Conservation (phyloP, 768 basidiomycete genomes). For the Cantharellus anzutake region DNA sequence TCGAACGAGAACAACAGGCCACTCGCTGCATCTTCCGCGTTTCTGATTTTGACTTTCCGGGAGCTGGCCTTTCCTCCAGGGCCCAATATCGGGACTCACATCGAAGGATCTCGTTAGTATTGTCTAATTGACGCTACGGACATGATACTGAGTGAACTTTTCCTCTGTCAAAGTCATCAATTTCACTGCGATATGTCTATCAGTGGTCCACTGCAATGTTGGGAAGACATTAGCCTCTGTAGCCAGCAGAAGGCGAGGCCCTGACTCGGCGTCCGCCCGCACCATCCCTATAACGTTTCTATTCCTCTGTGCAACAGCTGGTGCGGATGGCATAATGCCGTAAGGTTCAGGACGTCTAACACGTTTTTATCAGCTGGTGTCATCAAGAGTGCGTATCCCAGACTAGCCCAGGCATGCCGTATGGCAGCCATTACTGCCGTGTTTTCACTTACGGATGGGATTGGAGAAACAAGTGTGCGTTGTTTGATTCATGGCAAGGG, state of each 20-base stretch:
- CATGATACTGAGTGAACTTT: background rate
- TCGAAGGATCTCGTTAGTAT: conserved; percentile 16
- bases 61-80: conserved; percentile 31
- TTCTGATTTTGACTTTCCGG: conserved; percentile 19
- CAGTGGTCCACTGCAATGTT: conserved; percentile 22
- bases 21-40: conserved; percentile 3
- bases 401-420: conserved; percentile 25
- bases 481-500: background rate
- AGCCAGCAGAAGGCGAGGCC: conserved; percentile 4
- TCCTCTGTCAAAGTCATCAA: conserved; percentile 20
- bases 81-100: conserved; percentile 28
- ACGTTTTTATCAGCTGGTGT: conserved; percentile 17
- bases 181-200: conserved; percentile 23
- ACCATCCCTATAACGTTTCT: conserved; percentile 25
- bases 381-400: conserved; percentile 27
- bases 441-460: conserved; percentile 25
- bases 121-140: background rate
- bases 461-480: conserved; percentile 17
- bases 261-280: conserved; percentile 16
- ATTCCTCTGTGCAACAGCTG: conserved; percentile 16
- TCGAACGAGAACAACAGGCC: background rate
- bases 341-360: background rate
- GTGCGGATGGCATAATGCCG: conserved; percentile 17
- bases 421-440: conserved; percentile 30
- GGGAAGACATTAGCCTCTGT: conserved; percentile 19